Conservation (phyloP, 306 rosid species). For the Sesbania bispinosa region DNA sequence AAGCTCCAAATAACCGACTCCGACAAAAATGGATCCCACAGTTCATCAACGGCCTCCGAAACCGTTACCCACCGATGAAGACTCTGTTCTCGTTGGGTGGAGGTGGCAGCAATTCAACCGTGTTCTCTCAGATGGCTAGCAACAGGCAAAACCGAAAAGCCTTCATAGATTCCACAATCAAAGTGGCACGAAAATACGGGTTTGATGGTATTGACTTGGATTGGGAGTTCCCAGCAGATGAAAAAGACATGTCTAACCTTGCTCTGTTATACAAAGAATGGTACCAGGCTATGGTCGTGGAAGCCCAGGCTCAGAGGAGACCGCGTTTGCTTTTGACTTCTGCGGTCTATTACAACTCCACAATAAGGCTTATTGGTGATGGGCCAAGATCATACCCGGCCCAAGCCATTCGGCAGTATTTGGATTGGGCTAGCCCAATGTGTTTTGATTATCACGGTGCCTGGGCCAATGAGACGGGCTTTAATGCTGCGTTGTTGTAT, state of each 20-base stretch:
- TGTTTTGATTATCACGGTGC: conserved; percentile 72
- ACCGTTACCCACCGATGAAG: conserved; percentile 42
- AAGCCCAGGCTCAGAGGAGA: conserved; percentile 12
- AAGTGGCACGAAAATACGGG: conserved; percentile 52
- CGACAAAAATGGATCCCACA: conserved; percentile 29
- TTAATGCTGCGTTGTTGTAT: conserved; percentile 43
- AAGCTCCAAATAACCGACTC: conserved; percentile 35
- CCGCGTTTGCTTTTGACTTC: conserved; percentile 55
- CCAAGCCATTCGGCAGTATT: conserved; percentile 30
- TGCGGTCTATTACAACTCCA: conserved; percentile 57
- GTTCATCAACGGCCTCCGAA: conserved; percentile 42
- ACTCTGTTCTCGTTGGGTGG: conserved; percentile 74
- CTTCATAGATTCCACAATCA: conserved; percentile 66
- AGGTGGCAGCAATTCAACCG: conserved; percentile 43
- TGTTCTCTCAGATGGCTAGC: conserved; percentile 52
- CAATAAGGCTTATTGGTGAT: conserved; percentile 22
- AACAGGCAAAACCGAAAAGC: conserved; percentile 17
- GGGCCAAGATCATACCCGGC: conserved; percentile 49
- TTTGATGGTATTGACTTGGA: conserved; percentile 78
- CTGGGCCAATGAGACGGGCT: conserved; percentile 58
- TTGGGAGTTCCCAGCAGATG: conserved; percentile 67
- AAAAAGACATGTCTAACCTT: conserved; percentile 62
- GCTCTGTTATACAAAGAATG: conserved; percentile 50
- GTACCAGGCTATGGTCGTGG: conserved; percentile 40
- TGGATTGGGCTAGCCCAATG: conserved; percentile 82